Evolutionary conservation across 495 filamentous ascomycete species (phyloP).

Genomic region (Penicillium herquei): DNA sequence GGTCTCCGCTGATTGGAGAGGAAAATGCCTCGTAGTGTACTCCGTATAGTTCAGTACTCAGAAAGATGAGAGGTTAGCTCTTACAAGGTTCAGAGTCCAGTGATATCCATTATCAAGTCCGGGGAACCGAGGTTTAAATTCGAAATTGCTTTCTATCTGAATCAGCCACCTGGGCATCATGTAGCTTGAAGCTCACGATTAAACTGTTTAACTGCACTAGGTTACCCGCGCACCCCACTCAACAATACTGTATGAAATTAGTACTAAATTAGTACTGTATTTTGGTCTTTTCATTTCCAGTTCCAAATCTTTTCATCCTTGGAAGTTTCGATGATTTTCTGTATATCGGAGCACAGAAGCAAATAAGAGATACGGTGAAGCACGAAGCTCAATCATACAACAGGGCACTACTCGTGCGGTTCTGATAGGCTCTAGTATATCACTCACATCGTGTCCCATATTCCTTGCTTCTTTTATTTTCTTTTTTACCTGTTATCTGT

Average conservation of each 20-base stretch:
- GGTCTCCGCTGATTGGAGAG: constrained; percentile 11
- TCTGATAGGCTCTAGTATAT: constrained; percentile 10
- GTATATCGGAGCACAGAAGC: neutral
- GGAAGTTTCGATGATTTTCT: too few species aligned
- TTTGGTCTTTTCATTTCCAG: neutral
- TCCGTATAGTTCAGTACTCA: neutral
- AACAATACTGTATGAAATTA: neutral
- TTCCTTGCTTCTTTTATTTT: neutral
- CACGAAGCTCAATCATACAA: neutral
- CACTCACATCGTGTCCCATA: neutral
- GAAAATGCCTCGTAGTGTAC: constrained; percentile 25
- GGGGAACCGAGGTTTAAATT: too few species aligned
- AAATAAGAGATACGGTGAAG: neutral
- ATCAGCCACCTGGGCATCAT: neutral
- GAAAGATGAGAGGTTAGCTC: too few species aligned
- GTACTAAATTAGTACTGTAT: too few species aligned
- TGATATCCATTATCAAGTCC: too few species aligned
- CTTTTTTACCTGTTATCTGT: neutral
- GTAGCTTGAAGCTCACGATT: neutral
- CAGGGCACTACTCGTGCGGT: constrained; percentile 6
- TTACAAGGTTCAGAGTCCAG: too few species aligned
- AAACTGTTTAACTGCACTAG: neutral
- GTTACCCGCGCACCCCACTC: constrained; percentile 1
- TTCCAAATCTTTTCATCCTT: too few species aligned
- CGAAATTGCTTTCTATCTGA: too few species aligned